phyloP scores from a whole-genome alignment of 768 basidiomycete genomes.

The Melanogaster broomeanus region DNA sequence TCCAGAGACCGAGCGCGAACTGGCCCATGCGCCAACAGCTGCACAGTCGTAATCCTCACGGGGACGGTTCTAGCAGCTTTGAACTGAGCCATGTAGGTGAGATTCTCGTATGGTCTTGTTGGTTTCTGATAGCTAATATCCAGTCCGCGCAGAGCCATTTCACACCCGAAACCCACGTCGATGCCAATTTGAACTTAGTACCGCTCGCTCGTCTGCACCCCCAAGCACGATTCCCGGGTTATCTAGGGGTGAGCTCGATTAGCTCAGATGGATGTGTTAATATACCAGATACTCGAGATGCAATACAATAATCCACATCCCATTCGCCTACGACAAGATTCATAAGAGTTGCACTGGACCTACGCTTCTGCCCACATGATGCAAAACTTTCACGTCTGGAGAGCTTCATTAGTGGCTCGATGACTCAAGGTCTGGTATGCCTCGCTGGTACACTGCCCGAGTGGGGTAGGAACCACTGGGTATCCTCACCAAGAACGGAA shows the following conservation, averaged over 20 bases:
- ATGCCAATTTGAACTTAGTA: no score
- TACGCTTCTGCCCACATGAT: slow-evolving; percentile 38
- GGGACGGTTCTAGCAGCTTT: no score
- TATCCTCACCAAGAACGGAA: slow-evolving; percentile 57
- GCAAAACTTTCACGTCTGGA: slow-evolving; percentile 39
- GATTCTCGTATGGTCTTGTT: not conserved
- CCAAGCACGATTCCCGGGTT: not conserved
- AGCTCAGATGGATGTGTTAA: slow-evolving; percentile 10
- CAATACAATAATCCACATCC: slow-evolving; percentile 3
- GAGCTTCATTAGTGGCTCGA: slow-evolving; percentile 35
- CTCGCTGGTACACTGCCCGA: slow-evolving; percentile 44
- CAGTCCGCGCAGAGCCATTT: no score
- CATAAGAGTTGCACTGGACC: not conserved
- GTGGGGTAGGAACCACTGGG: slow-evolving; percentile 44
- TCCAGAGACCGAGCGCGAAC: slow-evolving; percentile 62
- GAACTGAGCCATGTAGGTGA: not conserved
- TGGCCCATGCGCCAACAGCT: slow-evolving; percentile 20
- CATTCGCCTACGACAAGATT: not conserved
- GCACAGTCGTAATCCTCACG: not conserved
- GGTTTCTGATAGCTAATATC: not conserved
- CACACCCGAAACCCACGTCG: no score
- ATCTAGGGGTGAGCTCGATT: slow-evolving; percentile 16
- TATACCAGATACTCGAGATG: slow-evolving; percentile 7
- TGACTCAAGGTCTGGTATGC: slow-evolving; percentile 41
- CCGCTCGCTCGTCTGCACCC: not conserved